Conservation (phyloP, 164 flowering plant genomes). For the Kingdonia uniflora region DNA sequence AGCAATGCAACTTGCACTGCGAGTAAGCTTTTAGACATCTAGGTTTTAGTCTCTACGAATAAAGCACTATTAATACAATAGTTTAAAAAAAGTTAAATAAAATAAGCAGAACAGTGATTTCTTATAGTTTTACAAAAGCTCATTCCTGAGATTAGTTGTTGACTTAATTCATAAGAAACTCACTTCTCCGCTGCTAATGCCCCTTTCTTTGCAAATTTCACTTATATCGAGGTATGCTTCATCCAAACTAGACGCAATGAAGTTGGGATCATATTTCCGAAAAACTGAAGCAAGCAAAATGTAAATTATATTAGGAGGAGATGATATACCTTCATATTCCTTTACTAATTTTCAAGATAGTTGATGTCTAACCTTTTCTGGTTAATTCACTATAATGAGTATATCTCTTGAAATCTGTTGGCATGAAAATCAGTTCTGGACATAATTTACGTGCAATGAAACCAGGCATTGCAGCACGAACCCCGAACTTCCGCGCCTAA, state of each 20-base stretch:
- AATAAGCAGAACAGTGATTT: too few species aligned
- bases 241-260: conserved; percentile 85
- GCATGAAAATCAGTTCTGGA: conserved; percentile 83
- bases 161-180: conserved; percentile 15
- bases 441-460: conserved; percentile 93
- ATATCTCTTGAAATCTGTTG: conserved; percentile 75
- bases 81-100: too few species aligned
- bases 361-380: conserved; percentile 55
- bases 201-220: conserved; percentile 58
- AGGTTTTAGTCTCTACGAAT: too few species aligned
- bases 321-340: background rate
- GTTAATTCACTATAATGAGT: conserved; percentile 74
- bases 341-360: background rate
- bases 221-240: conserved; percentile 97
- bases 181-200: conserved; percentile 57
- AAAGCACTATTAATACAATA: too few species aligned
- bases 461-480: conserved; percentile 99
- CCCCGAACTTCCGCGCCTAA: conserved; percentile 89
- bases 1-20: too few species aligned
- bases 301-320: background rate
- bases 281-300: conserved; percentile 37
- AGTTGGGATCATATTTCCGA: conserved; percentile 71
- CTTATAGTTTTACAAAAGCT: too few species aligned
- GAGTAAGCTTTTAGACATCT: too few species aligned
- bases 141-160: too few species aligned